Conservation (phyloP, 208 protist species). For the Leishmania tropica region DNA sequence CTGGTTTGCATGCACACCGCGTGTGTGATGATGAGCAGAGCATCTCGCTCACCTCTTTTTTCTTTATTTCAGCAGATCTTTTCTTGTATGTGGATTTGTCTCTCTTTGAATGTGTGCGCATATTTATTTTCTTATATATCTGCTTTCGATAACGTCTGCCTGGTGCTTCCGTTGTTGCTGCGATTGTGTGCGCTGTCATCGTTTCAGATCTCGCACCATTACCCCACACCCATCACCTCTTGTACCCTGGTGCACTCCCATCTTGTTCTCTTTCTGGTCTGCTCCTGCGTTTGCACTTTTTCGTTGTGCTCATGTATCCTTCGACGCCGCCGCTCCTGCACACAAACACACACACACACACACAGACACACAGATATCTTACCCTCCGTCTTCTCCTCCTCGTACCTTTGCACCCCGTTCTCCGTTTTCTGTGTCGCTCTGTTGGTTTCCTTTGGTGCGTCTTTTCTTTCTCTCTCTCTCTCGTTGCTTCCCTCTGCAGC, state of each 20-base stretch:
- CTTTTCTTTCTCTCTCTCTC: too few species aligned
- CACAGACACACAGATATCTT: background rate
- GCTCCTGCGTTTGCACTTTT: background rate
- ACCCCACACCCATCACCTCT: background rate
- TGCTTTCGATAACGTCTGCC: too few species aligned
- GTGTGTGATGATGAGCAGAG: background rate
- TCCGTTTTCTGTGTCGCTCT: too few species aligned
- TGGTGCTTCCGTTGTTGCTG: background rate
- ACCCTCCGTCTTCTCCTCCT: too few species aligned
- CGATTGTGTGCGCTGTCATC: too few species aligned
- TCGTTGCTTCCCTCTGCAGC: too few species aligned
- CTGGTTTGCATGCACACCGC: background rate
- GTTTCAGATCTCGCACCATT: background rate
- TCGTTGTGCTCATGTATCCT: background rate
- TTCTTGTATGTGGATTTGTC: background rate
- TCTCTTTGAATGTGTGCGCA: background rate
- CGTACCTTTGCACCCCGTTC: too few species aligned
- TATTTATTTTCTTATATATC: background rate
- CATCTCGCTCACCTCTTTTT: background rate
- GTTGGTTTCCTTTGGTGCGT: too few species aligned
- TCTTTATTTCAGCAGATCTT: background rate
- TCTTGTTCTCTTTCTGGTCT: slow-evolving; percentile 4
- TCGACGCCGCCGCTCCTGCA: background rate
- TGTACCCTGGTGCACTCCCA: background rate
- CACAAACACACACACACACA: background rate